Evolutionary conservation across 176 grass and related monocot genomes (phyloP), one percentile per base, ranked within the genome.

Genomic region (Triticum monococcum): DNA sequence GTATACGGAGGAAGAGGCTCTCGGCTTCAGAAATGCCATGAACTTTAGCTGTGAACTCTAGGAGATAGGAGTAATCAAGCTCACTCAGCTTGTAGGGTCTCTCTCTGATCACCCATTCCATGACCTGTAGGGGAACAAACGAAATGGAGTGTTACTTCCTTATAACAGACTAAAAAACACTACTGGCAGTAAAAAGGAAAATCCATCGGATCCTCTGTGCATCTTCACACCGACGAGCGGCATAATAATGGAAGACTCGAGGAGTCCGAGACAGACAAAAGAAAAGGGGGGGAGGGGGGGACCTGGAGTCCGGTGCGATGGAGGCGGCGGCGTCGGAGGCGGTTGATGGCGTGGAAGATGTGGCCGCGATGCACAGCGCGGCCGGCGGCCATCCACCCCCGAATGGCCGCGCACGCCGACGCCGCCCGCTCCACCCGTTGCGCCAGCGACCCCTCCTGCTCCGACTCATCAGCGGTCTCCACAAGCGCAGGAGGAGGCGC

Each of bases 41-140:
- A 79, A 95, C 77, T 86, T 98, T 96, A 79, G 91, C 84, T 20
- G 93, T 98, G 87, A 98, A 98, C 84, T 96, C 96, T 68, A 98
- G 82, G 32, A 96, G 90, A 79, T 89, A 94, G 5, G 93, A 98
- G 79, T 98, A 98, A 65, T 98, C 96, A 45, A 98, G 94, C 22
- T 96, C 96, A 11, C 80, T 86, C 40, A 98, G 78, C 86, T 96
- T 96, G 88, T 98, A 98, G 9, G 96, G 96, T 31, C 88, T 94
- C 91, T 98, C 96, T 83, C 92, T 92, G 67, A 98, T 86, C n/a
- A 98, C 87, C 96, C 96, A 98, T 77, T 98, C 93, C 93, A 96
- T 94, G 71, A 98, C 88, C 96, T 98, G 80, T 74, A 33, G 28
- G 48, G 48, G 5, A 52, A 52, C 48, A 60, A 26, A 28, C 41